Evolutionary conservation across 106 monocot species (phyloP), one percentile per base, ranked within the genome.

Genomic region (Cymbidium sinense): DNA sequence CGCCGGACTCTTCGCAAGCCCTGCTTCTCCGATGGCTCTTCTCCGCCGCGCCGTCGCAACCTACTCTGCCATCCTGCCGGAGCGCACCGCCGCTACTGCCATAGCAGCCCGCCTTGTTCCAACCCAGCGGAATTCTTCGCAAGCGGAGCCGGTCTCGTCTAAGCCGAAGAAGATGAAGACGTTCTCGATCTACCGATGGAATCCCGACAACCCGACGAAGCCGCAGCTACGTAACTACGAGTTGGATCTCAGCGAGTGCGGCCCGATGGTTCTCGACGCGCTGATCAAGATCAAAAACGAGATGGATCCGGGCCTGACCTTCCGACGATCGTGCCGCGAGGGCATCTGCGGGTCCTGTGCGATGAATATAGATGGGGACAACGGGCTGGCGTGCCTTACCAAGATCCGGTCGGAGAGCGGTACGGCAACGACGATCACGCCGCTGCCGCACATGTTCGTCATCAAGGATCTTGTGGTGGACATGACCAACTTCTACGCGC

Each of bases 211-310:
- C 15, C 89, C 87, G 6, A 29, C 74, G 77, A 89, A 88, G 77
- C 93, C 96, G 7, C 21, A 79, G 76, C 85, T 96, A 21, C 70
- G 85, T 76, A 81, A 85, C 88, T 96, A 87, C 88, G 72, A 88
- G 81, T 43, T 96, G 79, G 91, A 96, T 85, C 93, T 96, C 65
- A 77, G 64, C 65, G 86, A 93, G 30, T 93, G 88, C 80, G 93
- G 91, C 23, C 93, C 95, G 33, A 95, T 93, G 95, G 90, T 95
- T 47, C 93, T 96, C 67, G 96, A 93, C 82, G 93, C 93, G 34
- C 82, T 93, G 7, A 89, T 96, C 83, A 95, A 95, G 91, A 96
- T 91, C 81, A 93, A 96, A 83, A 96, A 93, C 86, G 91, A 96
- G 89, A 71, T 89, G 70, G 96, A 96, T 70, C 89, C 93, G 30